Base-by-base conservation (phyloP, 2,329 filamentous ascomycete genomes). In the Paracamarosporium sp. region DNA sequence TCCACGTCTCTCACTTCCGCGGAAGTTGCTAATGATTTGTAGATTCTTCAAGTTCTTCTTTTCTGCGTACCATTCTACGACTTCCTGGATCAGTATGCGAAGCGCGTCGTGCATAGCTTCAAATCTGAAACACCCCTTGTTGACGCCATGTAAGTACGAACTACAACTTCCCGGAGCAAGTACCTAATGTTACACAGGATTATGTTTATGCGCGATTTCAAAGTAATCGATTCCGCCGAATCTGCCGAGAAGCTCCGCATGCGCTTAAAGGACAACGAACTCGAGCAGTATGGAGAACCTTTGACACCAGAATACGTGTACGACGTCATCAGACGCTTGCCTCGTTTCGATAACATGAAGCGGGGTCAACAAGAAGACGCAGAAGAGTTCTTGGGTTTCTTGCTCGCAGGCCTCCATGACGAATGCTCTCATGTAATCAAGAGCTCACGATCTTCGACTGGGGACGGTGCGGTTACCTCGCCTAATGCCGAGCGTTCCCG, bases 291-390 rank as follows among this genome's bases (percentile, higher is more conserved):
- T 72, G 95, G 95, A 41, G 93, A 97, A 54, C 85, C 93, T 2
- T 93, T 99, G 59, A 94, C 88, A 20, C 95, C 95, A 0, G 93
- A 97, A 71, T 97, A 96, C 75, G 92, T 99, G 20, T 99, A 98
- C 73, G 90, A 97, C 60, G 92, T 93, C 38, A 96, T 98, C 71
- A 88, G 90, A 68, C 88, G 90, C 67, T 83, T 97, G 56, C 90
- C 93, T 41, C 88, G 93, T 52, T 99, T 99, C 77, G 89, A 91
- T 24, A 91, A 90, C 71, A 97, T 99, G 93, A 89, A 91, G 89
- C 90, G 93, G 59, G 95, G 95, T 15, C 94, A 97, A 68, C 95
- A 99, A 75, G 94, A 99, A 81, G 95, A 99, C 79, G 95, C 95
- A 1, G 93, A 99, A 73, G 95, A 99, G 72, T 99, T 99, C 66